Percentiles rank a stretch among this genome's conserved stretches.
Conservation (phyloP, 306 rosid genomes). For the Rosa persica region DNA sequence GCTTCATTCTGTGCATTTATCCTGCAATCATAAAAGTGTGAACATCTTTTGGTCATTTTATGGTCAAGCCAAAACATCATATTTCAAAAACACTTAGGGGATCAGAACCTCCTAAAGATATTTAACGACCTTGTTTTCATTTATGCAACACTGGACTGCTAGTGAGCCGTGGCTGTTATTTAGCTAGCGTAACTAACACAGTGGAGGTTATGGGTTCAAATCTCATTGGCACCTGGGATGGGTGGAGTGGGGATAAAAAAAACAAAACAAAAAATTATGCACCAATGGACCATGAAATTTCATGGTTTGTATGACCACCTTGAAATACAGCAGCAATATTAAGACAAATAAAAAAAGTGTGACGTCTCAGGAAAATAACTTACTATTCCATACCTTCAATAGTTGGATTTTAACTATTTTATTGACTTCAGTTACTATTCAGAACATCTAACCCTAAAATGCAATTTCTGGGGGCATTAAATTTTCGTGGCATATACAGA, state of each 20-base stretch:
- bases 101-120: neutral
- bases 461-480: neutral
- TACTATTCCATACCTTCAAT: neutral
- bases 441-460: neutral
- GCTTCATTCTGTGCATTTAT: constrained; percentile 93
- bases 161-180: neutral
- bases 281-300: neutral
- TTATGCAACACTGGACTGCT: neutral
- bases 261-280: neutral
- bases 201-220: neutral
- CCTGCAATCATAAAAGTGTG: constrained; percentile 50
- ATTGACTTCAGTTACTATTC: neutral
- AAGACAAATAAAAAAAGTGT: neutral
- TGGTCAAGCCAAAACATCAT: too few species aligned
- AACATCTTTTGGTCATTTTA: neutral
- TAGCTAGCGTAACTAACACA: neutral
- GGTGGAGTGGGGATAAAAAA: neutral
- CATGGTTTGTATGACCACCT: neutral
- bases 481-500: neutral
- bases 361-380: neutral
- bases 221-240: neutral
- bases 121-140: neutral
- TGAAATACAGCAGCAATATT: neutral
- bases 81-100: neutral
- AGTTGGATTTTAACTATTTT: neutral